Evolutionary conservation across 805 yeast genomes (phyloP).

Genomic region (Kazachstania africana): DNA sequence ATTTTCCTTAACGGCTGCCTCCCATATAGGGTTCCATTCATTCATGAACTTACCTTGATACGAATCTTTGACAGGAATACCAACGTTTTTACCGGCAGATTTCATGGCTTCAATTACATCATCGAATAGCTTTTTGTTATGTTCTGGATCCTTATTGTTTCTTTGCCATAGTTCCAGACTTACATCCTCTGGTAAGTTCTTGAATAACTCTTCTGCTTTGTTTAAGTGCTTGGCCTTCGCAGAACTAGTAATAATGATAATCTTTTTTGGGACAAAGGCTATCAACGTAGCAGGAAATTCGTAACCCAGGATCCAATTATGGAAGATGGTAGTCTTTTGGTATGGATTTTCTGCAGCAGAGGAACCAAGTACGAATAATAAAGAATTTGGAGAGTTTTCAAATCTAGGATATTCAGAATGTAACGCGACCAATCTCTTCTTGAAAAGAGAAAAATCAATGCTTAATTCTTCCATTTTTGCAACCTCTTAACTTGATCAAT

Average conservation of each 20-base stretch:
- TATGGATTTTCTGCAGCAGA: constrained; percentile 82
- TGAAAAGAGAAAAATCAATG: constrained; percentile 21
- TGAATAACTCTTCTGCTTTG: constrained; percentile 23
- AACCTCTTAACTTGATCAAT: too few species aligned
- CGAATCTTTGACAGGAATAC: constrained; percentile 62
- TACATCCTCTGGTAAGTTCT: constrained; percentile 39
- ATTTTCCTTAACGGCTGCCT: constrained; percentile 28
- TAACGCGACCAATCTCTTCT: constrained; percentile 18
- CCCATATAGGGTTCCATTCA: constrained; percentile 54
- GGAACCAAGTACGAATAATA: constrained; percentile 70
- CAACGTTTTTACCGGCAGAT: constrained; percentile 40
- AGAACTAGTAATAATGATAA: constrained; percentile 62
- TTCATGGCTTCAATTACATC: constrained; percentile 39
- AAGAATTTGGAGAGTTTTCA: constrained; percentile 30
- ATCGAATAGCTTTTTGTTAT: constrained; percentile 54
- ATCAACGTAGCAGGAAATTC: constrained; percentile 90
- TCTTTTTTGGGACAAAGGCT: constrained; percentile 46
- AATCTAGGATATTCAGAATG: constrained; percentile 18
- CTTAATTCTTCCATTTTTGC: constrained; percentile 24
- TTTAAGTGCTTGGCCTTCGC: constrained; percentile 72
- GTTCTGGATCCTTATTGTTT: constrained; percentile 62
- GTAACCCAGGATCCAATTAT: constrained; percentile 86
- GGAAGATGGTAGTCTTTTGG: constrained; percentile 75
- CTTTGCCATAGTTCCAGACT: constrained; percentile 54
- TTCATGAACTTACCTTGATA: constrained; percentile 75